Evolutionary conservation across 768 basidiomycete species (phyloP), one percentile per base, ranked within the genome.

Genomic region (Suillus sp.): DNA sequence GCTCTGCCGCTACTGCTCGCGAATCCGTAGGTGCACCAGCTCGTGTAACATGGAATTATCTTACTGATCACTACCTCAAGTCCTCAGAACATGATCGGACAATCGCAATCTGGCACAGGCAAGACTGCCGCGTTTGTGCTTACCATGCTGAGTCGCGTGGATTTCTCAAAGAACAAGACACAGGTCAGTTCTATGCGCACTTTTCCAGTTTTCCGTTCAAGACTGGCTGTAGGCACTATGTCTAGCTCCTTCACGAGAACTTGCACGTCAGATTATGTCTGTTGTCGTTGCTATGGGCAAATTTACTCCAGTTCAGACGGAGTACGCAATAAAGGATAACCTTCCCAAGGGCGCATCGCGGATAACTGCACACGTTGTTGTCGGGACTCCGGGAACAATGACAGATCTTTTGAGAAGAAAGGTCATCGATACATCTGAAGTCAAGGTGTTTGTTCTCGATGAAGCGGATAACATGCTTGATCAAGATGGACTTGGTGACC

Each of bases 381-480:
- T 99, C 50, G 97, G 97, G 37, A 99, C 96, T 1, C 96, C 97
- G 0, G 97, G 97, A 18, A 99, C 96, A 25, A 90, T 97, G 86
- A 82, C 86, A 45, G 94, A 96, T 76, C 84, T 97, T 71, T 86
- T 98, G 70, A 80, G 87, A 68, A 82, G 84, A 70, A 89, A 79
- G 67, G 89, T 94, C 50, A 83, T 99, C 63, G 93, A 99, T 71
- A 79, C 89, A 18, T 84, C 82, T 55, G 81, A 88, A 35, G 84
- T 99, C 74, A 93, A 93, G 72, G 92, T 96, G 3, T 94, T 99
- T 62, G 96, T 99, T 4, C 81, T 99, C 9, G 97, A 99, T 71
- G 97, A 99, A 78, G 97, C 97, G 43, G 97, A 99, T 77, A 97
- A 98, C 77, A 99, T 99, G 96, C 81, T 99, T 68, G 95, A 96